These are phyloP conservation scores for Amorphotheca resinae DNA, from an alignment of 495 filamentous ascomycete genomes.

Conservation along the genomic window DNA sequence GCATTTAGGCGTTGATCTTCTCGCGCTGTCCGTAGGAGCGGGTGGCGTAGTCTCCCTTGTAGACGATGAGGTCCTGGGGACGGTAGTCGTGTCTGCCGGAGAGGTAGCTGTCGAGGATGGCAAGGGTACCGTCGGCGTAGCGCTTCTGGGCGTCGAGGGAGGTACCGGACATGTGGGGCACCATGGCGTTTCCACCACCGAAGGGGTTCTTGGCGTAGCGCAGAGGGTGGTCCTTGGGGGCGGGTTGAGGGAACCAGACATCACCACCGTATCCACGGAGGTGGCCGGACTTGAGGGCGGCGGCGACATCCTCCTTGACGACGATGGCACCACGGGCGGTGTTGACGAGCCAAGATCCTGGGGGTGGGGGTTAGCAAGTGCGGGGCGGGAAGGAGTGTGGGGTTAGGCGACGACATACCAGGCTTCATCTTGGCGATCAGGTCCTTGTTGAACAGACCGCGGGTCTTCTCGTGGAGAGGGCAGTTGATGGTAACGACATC, in stretches of 20 bases:
- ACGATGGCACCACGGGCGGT: constrained; percentile 97
- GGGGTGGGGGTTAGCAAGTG: background rate
- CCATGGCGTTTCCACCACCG: constrained; percentile 96
- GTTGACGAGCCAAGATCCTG: constrained; percentile 89
- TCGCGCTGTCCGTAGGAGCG: constrained; percentile 92
- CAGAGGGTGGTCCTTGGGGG: constrained; percentile 86
- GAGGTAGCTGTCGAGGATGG: constrained; percentile 84
- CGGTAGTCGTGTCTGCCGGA: constrained; percentile 76
- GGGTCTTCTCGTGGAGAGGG: constrained; percentile 95
- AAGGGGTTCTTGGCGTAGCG: constrained; percentile 89
- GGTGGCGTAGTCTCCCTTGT: constrained; percentile 86
- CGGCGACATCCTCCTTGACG: constrained; percentile 97
- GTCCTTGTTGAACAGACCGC: constrained; percentile 98
- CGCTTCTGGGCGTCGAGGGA: constrained; percentile 95
- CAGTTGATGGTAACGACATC: constrained; percentile 99
- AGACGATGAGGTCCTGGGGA: constrained; percentile 83
- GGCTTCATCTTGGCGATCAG: constrained; percentile 99
- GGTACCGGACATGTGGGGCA: constrained; percentile 90
- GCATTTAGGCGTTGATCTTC: no score
- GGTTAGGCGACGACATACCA: constrained; percentile 12
- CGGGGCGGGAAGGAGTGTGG: constrained; percentile 18
- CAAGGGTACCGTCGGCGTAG: constrained; percentile 82
- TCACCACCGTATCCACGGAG: constrained; percentile 96
- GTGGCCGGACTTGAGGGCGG: constrained; percentile 83
- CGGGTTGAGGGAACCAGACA: constrained; percentile 75